Conservation (phyloP, 495 filamentous ascomycete genomes). For the Lasiosphaeris hirsuta region DNA sequence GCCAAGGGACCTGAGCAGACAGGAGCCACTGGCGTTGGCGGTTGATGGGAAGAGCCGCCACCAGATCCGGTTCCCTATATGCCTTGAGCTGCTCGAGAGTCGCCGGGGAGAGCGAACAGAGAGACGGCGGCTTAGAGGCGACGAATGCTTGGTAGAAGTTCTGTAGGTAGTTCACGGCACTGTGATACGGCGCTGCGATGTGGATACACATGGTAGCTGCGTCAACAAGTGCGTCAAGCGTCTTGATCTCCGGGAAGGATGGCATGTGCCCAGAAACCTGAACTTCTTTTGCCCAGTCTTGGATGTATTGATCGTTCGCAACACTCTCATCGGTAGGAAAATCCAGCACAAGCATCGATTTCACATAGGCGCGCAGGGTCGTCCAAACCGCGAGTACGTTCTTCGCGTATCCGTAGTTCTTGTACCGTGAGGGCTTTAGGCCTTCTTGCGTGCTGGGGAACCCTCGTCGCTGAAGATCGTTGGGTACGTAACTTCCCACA, state of each 20-base stretch:
- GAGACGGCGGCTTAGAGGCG: constrained; percentile 40
- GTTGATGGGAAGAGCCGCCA: constrained; percentile 41
- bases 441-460: constrained; percentile 37
- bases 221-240: constrained; percentile 80
- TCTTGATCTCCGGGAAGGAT: constrained; percentile 65
- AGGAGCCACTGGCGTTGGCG: constrained; percentile 41
- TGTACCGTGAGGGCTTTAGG: constrained; percentile 36
- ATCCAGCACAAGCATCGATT: constrained; percentile 24
- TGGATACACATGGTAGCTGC: constrained; percentile 62
- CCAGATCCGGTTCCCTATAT: constrained; percentile 35
- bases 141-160: constrained; percentile 50
- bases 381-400: constrained; percentile 43
- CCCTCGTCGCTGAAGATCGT: constrained; percentile 41
- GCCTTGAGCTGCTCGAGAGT: constrained; percentile 23
- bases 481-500: constrained; percentile 41
- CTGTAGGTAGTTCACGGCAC: constrained; percentile 49
- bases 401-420: constrained; percentile 47
- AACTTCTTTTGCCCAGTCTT: constrained; percentile 39
- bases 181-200: constrained; percentile 48
- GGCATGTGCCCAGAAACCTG: constrained; percentile 29
- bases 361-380: constrained; percentile 35
- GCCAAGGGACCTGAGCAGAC: constrained; percentile 40
- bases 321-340: constrained; percentile 27
- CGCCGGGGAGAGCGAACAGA: constrained; percentile 33
- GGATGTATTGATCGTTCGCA: constrained; percentile 28